Evolutionary conservation across 1,284 basidiomycete species (phyloP), one percentile per base, ranked within the genome.

Genomic region (Cutaneotrichosporon cutaneum): DNA sequence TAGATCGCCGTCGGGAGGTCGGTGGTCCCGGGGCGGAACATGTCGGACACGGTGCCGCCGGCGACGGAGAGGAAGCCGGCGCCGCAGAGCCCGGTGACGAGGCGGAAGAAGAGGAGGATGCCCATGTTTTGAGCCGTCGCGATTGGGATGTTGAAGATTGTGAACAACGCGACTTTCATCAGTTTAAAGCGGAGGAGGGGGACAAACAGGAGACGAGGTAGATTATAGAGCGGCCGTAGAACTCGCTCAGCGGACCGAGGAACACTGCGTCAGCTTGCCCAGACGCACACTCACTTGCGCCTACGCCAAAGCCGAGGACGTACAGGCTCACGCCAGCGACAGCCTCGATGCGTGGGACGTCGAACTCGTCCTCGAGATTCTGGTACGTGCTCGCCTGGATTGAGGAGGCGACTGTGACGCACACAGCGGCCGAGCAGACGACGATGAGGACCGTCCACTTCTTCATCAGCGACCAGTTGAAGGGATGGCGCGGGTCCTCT

Each of bases 241-340:
- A 48, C 45, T 48, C 45, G 45, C 45, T 48, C 45, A 48, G 45
- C 13, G 45, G 45, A 22, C 45, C 45, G 13, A 48, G 45, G 45
- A 48, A 24, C 21, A 48, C 45, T 48, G 13, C 21, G 45, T 48
- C 22, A 48, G 45, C 26, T 3, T 7, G 21, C 11, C 22, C 45
- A 13, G 8, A 11, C 22, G 21, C 4, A 10, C 4, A 48, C 26
- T 4, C 16, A 48, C 45, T 6, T 48, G 45, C 45, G 3, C 45
- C 45, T 8, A 48, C 11, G 18, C 45, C 45, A 5, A 48, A 48
- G 5, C 45, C 45, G 11, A 48, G 26, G 22, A 48, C 45, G 26
- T 48, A 48, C 1, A 48, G 45, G 24, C 45, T 48, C 45, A 48
- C 45, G 11, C 45, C 45, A 1, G 45, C 45, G 10, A 48, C 45